Evolutionary conservation across 2,329 filamentous ascomycete genomes (phyloP), one percentile per base, ranked within the genome.

Genomic region (Aspergillus thermomutatus): DNA sequence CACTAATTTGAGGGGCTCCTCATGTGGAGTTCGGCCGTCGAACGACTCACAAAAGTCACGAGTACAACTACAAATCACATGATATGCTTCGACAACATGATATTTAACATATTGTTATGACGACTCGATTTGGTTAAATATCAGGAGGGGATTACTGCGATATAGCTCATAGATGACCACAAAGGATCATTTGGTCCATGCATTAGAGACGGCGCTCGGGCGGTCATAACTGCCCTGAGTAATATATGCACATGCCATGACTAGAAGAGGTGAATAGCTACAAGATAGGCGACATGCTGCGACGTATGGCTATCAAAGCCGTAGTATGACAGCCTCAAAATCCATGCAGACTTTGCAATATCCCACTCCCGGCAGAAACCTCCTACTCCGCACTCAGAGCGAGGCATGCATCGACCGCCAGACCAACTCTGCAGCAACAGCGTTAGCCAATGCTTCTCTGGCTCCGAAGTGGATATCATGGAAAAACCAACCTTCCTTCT

Each of bases 331-430:
- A 6, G 21, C 41, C n/a, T 17, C 43, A 26, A 50, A 40, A 17
- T n/a, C 11, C 46, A 27, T 37, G 31, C 14, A n/a, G 14, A 14
- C 14, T 17, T 7, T 37, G 14, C 14, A 17, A 17, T 7, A 17
- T n/a, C 14, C 14, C 17, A 37, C 14, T 37, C 17, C 4, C 14
- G 17, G 14, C 7, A 37, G 31, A 7, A 3, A 6, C 50, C 40
- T 23, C 8, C 61, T 68, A 75, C 62, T 75, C 75, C 47, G 76
- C 72, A 61, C 80, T 84, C 56, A 94, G 78, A 60, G 90, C 89
- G 63, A 94, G 82, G 73, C 90, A 94, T 49, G 90, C 90, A 75
- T 94, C 90, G 43, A 94, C 90, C n/a, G 90, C 90, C 64, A 91
- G 78, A 41, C 90, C 90, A 67, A 94, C 90, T 74, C 90, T 92